Evolutionary conservation across 1,139 yeast genomes (phyloP), one percentile per base, ranked within the genome.

Genomic region (Suhomyces yuchorum): DNA sequence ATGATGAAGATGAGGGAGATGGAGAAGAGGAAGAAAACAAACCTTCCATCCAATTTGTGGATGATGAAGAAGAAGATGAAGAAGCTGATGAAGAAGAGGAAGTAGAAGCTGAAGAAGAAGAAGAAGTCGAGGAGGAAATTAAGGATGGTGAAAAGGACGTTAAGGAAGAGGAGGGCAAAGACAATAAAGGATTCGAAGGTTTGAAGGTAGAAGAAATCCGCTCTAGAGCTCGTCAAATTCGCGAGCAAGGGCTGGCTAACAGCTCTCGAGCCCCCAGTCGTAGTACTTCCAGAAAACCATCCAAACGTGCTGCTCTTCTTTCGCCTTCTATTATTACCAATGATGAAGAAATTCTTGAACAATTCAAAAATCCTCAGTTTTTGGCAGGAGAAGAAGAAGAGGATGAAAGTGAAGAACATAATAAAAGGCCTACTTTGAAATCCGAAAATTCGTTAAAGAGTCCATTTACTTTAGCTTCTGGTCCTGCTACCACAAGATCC

Each of bases 1-100:
- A 86, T 0, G 80, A 79, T 12, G 88, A 86, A 11, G 65, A 57
- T 1, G 66, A 56, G 2, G 60, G 52, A 5, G 56, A 54, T 17
- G 56, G 53, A 14, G 52, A 46, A 19, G 56, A 54, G 9, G 56
- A 53, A 17, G 52, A 44, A 15, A 38, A 33, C 24, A 67, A 63
- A 44, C 70, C 70, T 2, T 61, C 73, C 0, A 67, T 71, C 44
- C 61, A 63, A 30, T 71, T 71, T 50, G 67, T 68, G 3, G 60
- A 57, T 18, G 60, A 52, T 7, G 55, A 53, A 6, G 56, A 47
- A 0, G 55, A 55, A 0, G 55, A 54, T 4, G 56, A 47, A 0
- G 54, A 54, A 1, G 52, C 37, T 2, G 57, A 42, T 3, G 56
- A 43, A 20, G 58, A 54, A 39, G 53, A 42, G 2, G 56, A 43